phyloP scores from a whole-genome alignment of 371 early-diverging fungal genomes.

The Capillidium rhysosporum region DNA sequence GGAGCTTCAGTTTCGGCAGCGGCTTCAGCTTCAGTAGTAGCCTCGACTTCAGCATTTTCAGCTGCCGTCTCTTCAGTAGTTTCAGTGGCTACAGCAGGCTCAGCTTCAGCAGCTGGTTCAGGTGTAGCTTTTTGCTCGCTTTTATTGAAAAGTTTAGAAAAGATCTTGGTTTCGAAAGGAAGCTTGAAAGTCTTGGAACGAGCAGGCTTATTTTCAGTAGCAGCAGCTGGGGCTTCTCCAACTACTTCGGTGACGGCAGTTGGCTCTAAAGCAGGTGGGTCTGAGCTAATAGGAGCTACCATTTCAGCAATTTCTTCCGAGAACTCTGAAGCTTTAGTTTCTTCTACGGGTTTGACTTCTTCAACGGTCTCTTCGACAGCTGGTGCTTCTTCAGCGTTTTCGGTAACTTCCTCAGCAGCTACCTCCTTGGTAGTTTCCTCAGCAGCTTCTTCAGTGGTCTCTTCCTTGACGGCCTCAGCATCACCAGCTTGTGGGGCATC shows the following conservation, averaged over 20 bases:
- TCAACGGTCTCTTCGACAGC: too few species aligned
- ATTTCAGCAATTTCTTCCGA: conserved; percentile 3
- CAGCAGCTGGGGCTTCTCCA: background rate
- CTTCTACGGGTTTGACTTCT: too few species aligned
- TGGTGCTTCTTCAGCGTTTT: too few species aligned
- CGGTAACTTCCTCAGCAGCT: background rate
- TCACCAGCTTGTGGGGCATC: background rate
- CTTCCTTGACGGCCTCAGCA: background rate
- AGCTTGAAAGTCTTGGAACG: conserved; percentile 3
- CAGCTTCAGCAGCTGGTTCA: background rate
- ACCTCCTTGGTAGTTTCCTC: background rate
- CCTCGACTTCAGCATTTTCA: background rate
- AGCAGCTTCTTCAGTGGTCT: conserved; percentile 1
- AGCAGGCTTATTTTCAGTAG: conserved; percentile 1
- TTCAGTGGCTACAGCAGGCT: background rate
- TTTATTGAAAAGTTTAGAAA: conserved; percentile 1
- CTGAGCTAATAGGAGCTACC: conserved; percentile 2
- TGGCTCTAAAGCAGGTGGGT: background rate
- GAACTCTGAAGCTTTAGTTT: background rate
- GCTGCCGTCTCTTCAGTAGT: background rate
- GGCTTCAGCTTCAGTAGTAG: background rate
- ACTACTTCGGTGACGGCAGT: background rate
- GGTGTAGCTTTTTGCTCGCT: conserved; percentile 1
- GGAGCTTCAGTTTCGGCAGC: background rate
- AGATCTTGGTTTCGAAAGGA: conserved; percentile 1